Evolutionary conservation across 139 green algal species (phyloP).

Genomic region (Volvox reticuliferus): DNA sequence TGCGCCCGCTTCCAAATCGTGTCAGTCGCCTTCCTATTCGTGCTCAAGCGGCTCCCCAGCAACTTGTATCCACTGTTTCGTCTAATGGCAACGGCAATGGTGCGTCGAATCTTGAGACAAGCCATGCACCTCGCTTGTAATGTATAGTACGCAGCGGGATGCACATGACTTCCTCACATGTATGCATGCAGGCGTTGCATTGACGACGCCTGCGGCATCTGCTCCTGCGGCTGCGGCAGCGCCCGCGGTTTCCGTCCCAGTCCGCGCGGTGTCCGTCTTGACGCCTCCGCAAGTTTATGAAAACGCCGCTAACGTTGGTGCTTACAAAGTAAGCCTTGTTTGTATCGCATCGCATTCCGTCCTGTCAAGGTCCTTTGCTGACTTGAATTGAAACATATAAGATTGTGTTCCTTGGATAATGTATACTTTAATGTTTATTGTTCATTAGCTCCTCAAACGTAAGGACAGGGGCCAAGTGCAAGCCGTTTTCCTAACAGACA

Average conservation of each 20-base stretch:
- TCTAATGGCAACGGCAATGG: slow-evolving; percentile 41
- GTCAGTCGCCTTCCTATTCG: neutral
- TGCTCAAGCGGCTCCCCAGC: neutral
- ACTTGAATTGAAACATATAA: neutral
- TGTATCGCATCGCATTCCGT: neutral
- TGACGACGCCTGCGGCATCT: neutral
- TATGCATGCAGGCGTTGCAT: neutral
- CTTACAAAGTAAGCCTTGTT: slow-evolving; percentile 4
- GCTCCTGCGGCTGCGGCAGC: neutral
- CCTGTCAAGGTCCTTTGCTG: neutral
- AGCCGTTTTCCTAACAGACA: neutral
- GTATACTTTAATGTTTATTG: neutral
- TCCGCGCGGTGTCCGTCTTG: slow-evolving; percentile 35
- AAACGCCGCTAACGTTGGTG: slow-evolving; percentile 14
- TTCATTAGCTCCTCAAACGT: too few species aligned
- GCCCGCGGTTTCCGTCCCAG: neutral
- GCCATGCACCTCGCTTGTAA: too few species aligned
- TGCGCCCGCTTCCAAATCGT: neutral
- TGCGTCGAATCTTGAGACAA: neutral
- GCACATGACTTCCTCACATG: too few species aligned
- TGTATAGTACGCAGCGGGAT: neutral
- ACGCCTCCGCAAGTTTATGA: slow-evolving; percentile 36
- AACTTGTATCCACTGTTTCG: neutral
- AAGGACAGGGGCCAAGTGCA: too few species aligned
- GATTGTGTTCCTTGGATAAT: neutral